These are phyloP conservation scores for Chlorencoelia australis DNA, from an alignment of 2,329 filamentous ascomycete genomes.

Conservation along the genomic window DNA sequence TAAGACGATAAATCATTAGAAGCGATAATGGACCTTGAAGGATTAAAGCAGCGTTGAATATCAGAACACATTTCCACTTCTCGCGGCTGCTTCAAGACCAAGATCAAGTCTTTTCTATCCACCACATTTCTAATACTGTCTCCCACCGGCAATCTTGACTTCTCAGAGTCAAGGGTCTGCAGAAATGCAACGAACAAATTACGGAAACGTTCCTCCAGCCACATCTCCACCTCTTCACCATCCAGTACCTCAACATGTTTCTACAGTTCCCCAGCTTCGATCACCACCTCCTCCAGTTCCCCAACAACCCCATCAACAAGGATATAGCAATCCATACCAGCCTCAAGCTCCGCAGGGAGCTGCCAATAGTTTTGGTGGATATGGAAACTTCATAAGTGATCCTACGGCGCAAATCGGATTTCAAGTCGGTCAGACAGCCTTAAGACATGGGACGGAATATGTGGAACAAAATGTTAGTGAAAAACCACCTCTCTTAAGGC, in stretches of 20 bases:
- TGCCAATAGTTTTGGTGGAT: slow-evolving; percentile 53
- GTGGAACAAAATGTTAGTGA: slow-evolving; percentile 77
- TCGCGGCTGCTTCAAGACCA: too few species aligned
- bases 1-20: slow-evolving; percentile 6
- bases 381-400: slow-evolving; percentile 92
- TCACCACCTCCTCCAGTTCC: slow-evolving; percentile 77
- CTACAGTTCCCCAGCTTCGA: slow-evolving; percentile 91
- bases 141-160: too few species aligned
- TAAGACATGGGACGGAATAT: slow-evolving; percentile 87
- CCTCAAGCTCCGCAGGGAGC: slow-evolving; percentile 39
- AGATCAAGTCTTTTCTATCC: neutral
- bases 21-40: too few species aligned
- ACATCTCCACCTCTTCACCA: slow-evolving; percentile 90
- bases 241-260: slow-evolving; percentile 95
- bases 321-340: slow-evolving; percentile 67
- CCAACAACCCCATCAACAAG: slow-evolving; percentile 52
- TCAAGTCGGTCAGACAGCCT: slow-evolving; percentile 85
- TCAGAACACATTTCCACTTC: too few species aligned
- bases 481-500: too few species aligned
- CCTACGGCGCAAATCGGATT: slow-evolving; percentile 90
- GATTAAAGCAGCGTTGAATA: too few species aligned
- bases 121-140: slow-evolving; percentile 1
- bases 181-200: slow-evolving; percentile 75
- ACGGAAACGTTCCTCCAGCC: slow-evolving; percentile 57
- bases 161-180: slow-evolving; percentile 1